Evolutionary conservation across 2,329 filamentous ascomycete species (phyloP).

Genomic region (Aspergillus piperis): DNA sequence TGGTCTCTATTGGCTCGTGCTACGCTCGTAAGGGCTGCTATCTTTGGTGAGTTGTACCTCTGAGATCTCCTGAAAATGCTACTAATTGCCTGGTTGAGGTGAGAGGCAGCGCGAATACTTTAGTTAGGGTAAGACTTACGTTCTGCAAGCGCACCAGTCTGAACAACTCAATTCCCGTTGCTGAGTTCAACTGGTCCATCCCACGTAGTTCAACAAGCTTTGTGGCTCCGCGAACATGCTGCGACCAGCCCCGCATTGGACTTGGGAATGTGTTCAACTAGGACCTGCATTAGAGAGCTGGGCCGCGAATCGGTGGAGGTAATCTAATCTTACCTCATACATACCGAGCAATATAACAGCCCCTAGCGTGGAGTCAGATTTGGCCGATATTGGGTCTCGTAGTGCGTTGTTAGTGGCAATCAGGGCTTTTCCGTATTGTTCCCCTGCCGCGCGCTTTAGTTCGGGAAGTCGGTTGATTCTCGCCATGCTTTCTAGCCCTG

Average conservation of each 20-base stretch:
- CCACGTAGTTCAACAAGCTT: background rate
- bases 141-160: background rate
- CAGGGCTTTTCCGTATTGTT: constrained; percentile 10
- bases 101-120: no score
- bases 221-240: background rate
- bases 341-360: constrained; percentile 13
- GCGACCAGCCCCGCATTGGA: background rate
- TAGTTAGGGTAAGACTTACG: background rate
- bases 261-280: no score
- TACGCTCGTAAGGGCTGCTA: background rate
- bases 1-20: background rate
- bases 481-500: constrained; percentile 11
- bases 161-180: background rate
- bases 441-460: constrained; percentile 6
- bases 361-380: constrained; percentile 10
- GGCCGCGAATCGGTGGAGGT: no score
- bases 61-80: background rate
- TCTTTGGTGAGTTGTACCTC: background rate
- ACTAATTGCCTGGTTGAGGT: background rate
- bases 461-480: constrained; percentile 3
- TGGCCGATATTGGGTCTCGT: constrained; percentile 5
- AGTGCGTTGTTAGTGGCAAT: constrained; percentile 10
- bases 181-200: background rate
- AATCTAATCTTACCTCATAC: constrained; percentile 9
- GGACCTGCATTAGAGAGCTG: no score